phyloP scores from a whole-genome alignment of 2,329 filamentous ascomycete species.

The Colletotrichum aenigma region DNA sequence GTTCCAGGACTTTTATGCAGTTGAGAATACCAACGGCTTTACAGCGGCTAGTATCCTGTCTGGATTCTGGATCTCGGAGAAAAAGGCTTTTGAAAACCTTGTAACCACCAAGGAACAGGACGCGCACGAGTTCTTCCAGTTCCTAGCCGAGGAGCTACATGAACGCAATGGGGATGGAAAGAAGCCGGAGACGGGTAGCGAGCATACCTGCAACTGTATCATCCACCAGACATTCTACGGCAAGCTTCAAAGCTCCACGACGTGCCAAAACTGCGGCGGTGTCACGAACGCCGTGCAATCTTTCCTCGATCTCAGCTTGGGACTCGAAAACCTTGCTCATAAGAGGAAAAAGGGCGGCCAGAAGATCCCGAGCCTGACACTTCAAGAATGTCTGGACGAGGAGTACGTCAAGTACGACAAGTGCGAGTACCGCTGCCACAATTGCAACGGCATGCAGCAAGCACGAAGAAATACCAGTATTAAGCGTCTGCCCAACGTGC shows the following conservation, averaged over 20 bases:
- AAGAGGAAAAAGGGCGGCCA: constrained; percentile 64
- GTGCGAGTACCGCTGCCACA: constrained; percentile 86
- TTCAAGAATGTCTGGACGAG: constrained; percentile 79
- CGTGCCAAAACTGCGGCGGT: constrained; percentile 85
- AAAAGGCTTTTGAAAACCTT: constrained; percentile 72
- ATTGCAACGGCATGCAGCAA: constrained; percentile 77
- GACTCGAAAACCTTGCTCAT: constrained; percentile 77
- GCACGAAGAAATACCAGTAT: constrained; percentile 86
- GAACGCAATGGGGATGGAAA: constrained; percentile 77
- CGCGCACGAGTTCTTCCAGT: constrained; percentile 96
- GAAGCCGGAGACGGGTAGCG: constrained; percentile 61
- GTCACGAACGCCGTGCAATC: constrained; percentile 84
- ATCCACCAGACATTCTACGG: constrained; percentile 96
- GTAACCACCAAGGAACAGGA: constrained; percentile 96
- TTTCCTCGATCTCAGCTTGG: constrained; percentile 88
- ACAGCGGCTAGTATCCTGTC: constrained; percentile 88
- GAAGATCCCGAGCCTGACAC: constrained; percentile 53
- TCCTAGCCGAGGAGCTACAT: constrained; percentile 90
- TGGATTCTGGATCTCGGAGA: constrained; percentile 87
- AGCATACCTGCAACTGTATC: constrained; percentile 81
- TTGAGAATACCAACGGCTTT: constrained; percentile 85
- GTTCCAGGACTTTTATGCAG: constrained; percentile 73
- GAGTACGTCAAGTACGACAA: constrained; percentile 88
- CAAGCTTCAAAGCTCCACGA: constrained; percentile 87
- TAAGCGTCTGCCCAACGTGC: constrained; percentile 82